Conservation (phyloP, 2,329 filamentous ascomycete species). For the Xylaria sp. region DNA sequence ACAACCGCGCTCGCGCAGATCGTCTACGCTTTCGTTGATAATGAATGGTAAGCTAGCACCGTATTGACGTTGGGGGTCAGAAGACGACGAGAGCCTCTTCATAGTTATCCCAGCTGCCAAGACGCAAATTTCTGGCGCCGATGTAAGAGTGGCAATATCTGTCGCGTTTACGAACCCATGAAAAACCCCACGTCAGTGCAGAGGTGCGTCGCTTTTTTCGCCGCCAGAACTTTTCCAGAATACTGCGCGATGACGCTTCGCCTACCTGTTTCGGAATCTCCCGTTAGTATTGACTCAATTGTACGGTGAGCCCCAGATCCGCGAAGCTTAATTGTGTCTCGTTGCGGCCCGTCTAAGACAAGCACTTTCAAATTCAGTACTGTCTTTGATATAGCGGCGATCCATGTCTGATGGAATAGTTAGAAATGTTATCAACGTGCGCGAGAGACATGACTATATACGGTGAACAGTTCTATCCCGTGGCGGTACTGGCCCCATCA, state of each 20-base stretch:
- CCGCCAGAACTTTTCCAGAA: conserved; percentile 27
- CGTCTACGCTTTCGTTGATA: neutral
- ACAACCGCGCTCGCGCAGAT: conserved; percentile 14
- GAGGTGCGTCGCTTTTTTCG: conserved; percentile 7
- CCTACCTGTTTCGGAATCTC: conserved; percentile 18
- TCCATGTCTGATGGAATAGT: neutral
- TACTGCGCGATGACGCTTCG: conserved; percentile 23
- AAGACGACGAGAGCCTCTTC: neutral
- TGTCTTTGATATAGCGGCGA: neutral
- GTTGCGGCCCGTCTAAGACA: neutral
- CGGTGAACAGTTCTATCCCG: neutral
- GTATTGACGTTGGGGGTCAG: neutral
- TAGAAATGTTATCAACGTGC: neutral
- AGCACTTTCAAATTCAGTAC: neutral
- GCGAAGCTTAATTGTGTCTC: neutral
- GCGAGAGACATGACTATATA: neutral
- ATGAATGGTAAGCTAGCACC: neutral
- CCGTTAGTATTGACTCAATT: conserved; percentile 6
- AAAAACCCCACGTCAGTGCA: neutral
- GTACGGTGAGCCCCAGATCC: neutral
- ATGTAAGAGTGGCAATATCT: conserved; percentile 10
- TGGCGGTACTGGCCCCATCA: neutral
- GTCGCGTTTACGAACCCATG: neutral
- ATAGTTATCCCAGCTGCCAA: no score
- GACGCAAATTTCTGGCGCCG: no score